A percentile compares a stretch with the other conserved stretches of the same genome.
phyloP scores from a whole-genome alignment of 805 yeast genomes.

The Kodamaea hsintzibuensis region DNA sequence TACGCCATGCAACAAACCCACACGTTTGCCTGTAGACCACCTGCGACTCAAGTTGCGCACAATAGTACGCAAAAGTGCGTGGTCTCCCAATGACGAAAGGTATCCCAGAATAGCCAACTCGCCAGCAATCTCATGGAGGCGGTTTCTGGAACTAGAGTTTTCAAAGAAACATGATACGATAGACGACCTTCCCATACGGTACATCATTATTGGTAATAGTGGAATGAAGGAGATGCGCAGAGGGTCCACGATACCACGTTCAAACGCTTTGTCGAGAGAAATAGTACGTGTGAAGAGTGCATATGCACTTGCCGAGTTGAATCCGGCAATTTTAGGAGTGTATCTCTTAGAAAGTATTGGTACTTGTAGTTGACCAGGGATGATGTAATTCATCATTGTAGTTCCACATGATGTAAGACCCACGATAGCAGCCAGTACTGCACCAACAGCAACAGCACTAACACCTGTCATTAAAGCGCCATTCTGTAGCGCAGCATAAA shows the following conservation, averaged over 20 bases:
- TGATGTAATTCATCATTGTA: conserved; percentile 35
- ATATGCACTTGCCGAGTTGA: conserved; percentile 4
- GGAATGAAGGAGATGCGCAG: conserved; percentile 39
- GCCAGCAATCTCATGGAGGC: conserved; percentile 23
- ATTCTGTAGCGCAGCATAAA: conserved; percentile 27
- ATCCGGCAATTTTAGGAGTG: conserved; percentile 4
- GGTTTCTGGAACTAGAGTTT: conserved; percentile 10
- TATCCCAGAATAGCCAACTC: conserved; percentile 40
- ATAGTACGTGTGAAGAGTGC: conserved; percentile 8
- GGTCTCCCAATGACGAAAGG: conserved; percentile 39
- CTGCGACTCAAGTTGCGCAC: conserved; percentile 12
- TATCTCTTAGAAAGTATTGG: conserved; percentile 21
- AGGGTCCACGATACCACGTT: conserved; percentile 35
- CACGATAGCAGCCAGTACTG: conserved; percentile 39
- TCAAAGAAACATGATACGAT: conserved; percentile 28
- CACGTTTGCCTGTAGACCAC: not conserved
- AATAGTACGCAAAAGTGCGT: conserved; percentile 25
- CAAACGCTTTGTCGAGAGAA: conserved; percentile 29
- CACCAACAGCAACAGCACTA: conserved; percentile 42
- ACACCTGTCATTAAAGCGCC: conserved; percentile 35
- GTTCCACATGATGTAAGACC: conserved; percentile 40
- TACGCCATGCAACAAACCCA: conserved; percentile 20
- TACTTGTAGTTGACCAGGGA: conserved; percentile 35
- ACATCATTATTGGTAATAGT: conserved; percentile 38
- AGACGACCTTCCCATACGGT: conserved; percentile 38